phyloP scores from a whole-genome alignment of 257 asterid species.

The Linaria vulgaris region DNA sequence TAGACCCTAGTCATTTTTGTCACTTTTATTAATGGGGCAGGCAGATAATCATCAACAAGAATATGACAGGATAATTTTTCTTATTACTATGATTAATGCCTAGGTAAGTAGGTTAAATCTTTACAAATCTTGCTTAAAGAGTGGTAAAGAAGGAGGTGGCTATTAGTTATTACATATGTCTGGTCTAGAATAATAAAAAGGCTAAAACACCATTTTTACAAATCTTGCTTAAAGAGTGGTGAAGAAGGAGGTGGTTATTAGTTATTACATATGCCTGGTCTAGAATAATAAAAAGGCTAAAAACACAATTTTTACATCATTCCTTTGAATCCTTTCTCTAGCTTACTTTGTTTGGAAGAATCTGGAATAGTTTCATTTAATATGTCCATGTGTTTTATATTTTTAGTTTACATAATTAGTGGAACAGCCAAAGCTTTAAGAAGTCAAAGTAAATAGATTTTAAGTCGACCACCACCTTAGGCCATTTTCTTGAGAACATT shows the following conservation, averaged over 20 bases:
- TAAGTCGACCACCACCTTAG: slow-evolving; percentile 18
- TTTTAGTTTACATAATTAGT: background rate
- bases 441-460: slow-evolving; percentile 6
- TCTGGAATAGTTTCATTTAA: too few relatives aligned
- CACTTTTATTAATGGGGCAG: too few relatives aligned
- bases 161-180: background rate
- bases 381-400: background rate
- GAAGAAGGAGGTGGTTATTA: background rate
- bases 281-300: slow-evolving; percentile 1
- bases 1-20: too few relatives aligned
- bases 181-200: background rate
- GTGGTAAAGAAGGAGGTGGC: background rate
- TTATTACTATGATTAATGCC: background rate
- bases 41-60: too few relatives aligned
- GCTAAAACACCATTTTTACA: background rate
- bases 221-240: slow-evolving; percentile 3
- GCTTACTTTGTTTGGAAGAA: too few relatives aligned
- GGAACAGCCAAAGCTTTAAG: slow-evolving; percentile 3
- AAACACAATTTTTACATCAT: background rate
- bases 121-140: slow-evolving; percentile 7
- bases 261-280: background rate
- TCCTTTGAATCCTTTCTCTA: background rate
- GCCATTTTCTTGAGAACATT: slow-evolving; percentile 4
- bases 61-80: too few relatives aligned
- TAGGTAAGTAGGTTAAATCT: background rate